Base-by-base conservation (phyloP, 2,329 filamentous ascomycete species). In the Capronia americana region DNA sequence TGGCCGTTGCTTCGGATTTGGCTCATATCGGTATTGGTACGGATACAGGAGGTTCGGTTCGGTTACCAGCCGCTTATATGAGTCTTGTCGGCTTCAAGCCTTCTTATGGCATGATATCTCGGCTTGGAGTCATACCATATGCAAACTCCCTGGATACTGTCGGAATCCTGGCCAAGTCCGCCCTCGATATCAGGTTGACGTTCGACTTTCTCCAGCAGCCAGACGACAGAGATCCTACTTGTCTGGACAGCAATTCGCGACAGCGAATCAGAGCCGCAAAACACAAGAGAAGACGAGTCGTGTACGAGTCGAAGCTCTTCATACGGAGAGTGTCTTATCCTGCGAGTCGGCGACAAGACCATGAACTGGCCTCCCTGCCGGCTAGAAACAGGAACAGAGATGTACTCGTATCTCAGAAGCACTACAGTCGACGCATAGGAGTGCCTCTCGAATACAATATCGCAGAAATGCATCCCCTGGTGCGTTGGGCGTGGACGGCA, bases 101-200 rank as follows among this genome's bases (percentile, higher is more conserved):
- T 1, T 95, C 91, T 30, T 97, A 97, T 75, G 93, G 93, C 17
- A 85, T 94, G 79, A 78, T 97, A 32, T 96, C 92, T 53, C 85
- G 93, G 66, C 92, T 89, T 82, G 93, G 93, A 1, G 91, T 97
- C 2, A 87, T 97, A 57, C 90, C 92, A 14, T 97, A 97, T 76
- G 93, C 93, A 8, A 97, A 97, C 77, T 96, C 92, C 1, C 81
- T 97, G 8, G 93, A 97, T 75, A 97, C 93, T 0, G 92, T 97
- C 8, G 93, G 93, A 0, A 83, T 97, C 3, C 72, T 97, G 51
- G 88, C 88, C 0, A 79, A 76, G 55, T 81, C 80, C 3, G 86
- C 87, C 0, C 76, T 75, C n/a, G 76, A 75, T 1, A 84, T 90
- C 5, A 79, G 81, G 46, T 75, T 82, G 50, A 75, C 89, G 7